Conservation (phyloP, 2,329 filamentous ascomycete genomes). For the Aspergillus melleus region DNA sequence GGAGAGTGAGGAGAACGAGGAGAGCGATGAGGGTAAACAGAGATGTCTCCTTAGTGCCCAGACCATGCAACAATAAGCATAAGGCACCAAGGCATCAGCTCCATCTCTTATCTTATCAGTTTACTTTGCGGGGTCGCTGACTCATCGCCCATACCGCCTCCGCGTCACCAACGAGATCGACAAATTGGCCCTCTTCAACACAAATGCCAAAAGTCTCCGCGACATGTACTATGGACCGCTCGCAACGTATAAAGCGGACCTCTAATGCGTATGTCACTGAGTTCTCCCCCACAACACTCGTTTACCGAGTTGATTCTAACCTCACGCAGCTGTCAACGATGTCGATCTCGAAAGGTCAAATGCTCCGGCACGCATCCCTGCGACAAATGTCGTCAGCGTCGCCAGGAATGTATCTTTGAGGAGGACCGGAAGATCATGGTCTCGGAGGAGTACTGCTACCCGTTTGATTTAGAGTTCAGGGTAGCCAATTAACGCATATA, state of each 20-base stretch:
- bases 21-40: too few relatives aligned
- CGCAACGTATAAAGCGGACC: constrained; percentile 18
- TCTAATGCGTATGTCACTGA: constrained; percentile 20
- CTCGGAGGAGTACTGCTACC: constrained; percentile 37
- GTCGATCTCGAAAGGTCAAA: constrained; percentile 41
- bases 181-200: background rate
- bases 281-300: too few relatives aligned
- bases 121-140: constrained; percentile 10
- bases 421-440: constrained; percentile 47
- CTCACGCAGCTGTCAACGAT: constrained; percentile 35
- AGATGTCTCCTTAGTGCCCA: too few relatives aligned
- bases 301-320: background rate
- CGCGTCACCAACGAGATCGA: background rate
- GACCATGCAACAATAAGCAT: too few relatives aligned
- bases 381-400: constrained; percentile 38
- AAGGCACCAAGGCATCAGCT: background rate
- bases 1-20: too few relatives aligned
- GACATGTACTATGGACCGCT: constrained; percentile 11
- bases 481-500: background rate
- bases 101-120: background rate
- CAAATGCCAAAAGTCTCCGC: background rate
- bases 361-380: constrained; percentile 40
- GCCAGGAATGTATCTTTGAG: constrained; percentile 39
- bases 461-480: background rate
- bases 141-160: constrained; percentile 4